These are phyloP conservation scores for Blechomonas ayalai DNA, from an alignment of 208 protist genomes.

Conservation along the genomic window DNA sequence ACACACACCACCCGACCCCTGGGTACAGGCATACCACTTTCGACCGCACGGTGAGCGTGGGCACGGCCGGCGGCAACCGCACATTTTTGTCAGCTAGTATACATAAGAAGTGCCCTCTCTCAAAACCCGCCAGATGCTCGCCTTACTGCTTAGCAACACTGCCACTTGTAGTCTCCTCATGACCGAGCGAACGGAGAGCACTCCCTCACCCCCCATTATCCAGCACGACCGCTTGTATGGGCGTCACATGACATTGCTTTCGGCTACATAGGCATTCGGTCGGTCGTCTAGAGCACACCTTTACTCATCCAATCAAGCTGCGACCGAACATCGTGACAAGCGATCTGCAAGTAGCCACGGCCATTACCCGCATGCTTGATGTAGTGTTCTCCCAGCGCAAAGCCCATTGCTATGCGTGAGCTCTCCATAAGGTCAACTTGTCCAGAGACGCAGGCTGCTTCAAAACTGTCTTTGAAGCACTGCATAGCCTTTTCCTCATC, in stretches of 20 bases:
- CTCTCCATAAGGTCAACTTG: slow-evolving; percentile 66
- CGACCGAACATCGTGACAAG: slow-evolving; percentile 67
- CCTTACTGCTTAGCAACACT: too few relatives aligned
- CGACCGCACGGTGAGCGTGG: too few relatives aligned
- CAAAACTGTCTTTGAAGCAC: slow-evolving; percentile 74
- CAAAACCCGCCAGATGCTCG: too few relatives aligned
- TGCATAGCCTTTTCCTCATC: slow-evolving; percentile 51
- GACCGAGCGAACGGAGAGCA: too few relatives aligned
- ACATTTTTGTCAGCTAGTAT: not conserved
- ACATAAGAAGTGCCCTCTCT: not conserved
- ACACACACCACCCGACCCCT: too few relatives aligned
- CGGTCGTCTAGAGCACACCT: slow-evolving; percentile 36
- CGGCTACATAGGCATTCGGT: too few relatives aligned
- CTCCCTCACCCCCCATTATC: too few relatives aligned
- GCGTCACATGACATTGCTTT: too few relatives aligned
- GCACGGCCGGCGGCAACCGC: too few relatives aligned
- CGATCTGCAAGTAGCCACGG: slow-evolving; percentile 70
- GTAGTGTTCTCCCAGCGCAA: slow-evolving; percentile 71
- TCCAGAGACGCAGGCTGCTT: slow-evolving; percentile 41
- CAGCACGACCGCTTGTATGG: too few relatives aligned
- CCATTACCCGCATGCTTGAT: slow-evolving; percentile 57
- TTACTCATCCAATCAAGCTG: slow-evolving; percentile 86
- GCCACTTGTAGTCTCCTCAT: too few relatives aligned
- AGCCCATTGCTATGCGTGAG: slow-evolving; percentile 76
- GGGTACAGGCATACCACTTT: too few relatives aligned